Percentiles rank a stretch among this genome's conserved stretches.
phyloP scores from a whole-genome alignment of 441 rosid genomes.

The Populus hybrid region DNA sequence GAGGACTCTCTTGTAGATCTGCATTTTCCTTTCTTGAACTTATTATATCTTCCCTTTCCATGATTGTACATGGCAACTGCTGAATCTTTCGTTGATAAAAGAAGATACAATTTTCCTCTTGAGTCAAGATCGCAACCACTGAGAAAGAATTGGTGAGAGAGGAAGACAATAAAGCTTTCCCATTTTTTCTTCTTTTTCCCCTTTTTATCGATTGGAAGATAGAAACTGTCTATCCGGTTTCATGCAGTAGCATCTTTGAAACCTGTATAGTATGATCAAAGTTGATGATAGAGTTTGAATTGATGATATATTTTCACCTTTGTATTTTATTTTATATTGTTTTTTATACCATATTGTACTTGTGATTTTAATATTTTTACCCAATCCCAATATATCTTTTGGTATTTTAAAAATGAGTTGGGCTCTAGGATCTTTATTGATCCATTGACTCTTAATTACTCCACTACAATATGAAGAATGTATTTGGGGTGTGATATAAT shows the following conservation, averaged over 20 bases:
- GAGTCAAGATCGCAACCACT: constrained; percentile 17
- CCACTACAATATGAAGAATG: too few species aligned
- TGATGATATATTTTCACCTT: too few species aligned
- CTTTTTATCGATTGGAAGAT: background rate
- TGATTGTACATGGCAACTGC: constrained; percentile 34
- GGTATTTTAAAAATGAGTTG: background rate
- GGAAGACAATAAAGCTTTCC: constrained; percentile 9
- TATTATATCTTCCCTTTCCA: constrained; percentile 14
- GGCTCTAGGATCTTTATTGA: background rate
- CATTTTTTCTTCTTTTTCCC: background rate
- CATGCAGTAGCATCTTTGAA: background rate
- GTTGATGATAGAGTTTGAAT: background rate
- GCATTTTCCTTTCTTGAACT: constrained; percentile 10
- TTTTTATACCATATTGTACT: too few species aligned
- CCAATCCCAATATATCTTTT: too few species aligned
- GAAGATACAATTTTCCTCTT: background rate
- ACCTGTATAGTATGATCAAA: background rate
- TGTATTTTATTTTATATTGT: too few species aligned
- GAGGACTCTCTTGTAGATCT: background rate
- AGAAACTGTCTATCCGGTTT: background rate
- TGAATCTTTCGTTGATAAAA: constrained; percentile 22
- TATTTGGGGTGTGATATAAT: too few species aligned
- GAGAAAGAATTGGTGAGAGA: background rate
- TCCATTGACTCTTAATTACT: too few species aligned
- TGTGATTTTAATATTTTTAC: too few species aligned